Conservation (phyloP, 495 filamentous ascomycete genomes). For the Xanthoparmelia taractica region DNA sequence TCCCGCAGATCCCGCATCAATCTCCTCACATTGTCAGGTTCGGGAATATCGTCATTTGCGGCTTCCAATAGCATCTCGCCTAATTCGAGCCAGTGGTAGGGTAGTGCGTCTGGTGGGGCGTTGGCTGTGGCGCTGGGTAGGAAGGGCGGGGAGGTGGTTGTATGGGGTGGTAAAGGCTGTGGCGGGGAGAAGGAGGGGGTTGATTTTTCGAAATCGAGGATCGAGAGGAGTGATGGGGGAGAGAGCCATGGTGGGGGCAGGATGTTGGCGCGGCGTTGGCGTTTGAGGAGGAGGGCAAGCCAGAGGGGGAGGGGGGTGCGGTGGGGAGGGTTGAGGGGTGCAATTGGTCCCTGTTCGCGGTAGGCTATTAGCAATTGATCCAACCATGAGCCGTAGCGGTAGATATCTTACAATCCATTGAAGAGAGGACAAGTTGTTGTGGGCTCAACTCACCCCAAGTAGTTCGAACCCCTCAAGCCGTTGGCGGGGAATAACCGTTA, state of each 20-base stretch:
- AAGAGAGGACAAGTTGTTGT: slow-evolving; percentile 8
- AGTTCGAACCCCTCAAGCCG: slow-evolving; percentile 76
- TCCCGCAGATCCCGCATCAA: slow-evolving; percentile 78
- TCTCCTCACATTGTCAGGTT: slow-evolving; percentile 63
- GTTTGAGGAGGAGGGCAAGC: slow-evolving; percentile 95
- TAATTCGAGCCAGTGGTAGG: slow-evolving; percentile 91
- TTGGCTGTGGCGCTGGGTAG: slow-evolving; percentile 50
- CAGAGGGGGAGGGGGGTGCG: slow-evolving; percentile 78
- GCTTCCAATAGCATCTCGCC: slow-evolving; percentile 76
- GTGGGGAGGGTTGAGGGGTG: slow-evolving; percentile 69
- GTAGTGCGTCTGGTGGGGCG: slow-evolving; percentile 58
- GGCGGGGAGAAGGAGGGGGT: slow-evolving; percentile 65
- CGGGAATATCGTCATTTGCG: slow-evolving; percentile 76
- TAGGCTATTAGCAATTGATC: slow-evolving; percentile 9
- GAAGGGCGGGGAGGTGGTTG: slow-evolving; percentile 53
- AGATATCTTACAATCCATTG: slow-evolving; percentile 9
- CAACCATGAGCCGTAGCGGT: not conserved
- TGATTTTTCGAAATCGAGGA: slow-evolving; percentile 74
- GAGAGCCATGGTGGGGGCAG: slow-evolving; percentile 82
- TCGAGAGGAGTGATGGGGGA: slow-evolving; percentile 58
- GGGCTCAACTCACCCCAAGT: slow-evolving; percentile 58
- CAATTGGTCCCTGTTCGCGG: slow-evolving; percentile 60
- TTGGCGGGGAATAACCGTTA: slow-evolving; percentile 88
- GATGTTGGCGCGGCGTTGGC: slow-evolving; percentile 90
- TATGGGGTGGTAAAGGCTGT: slow-evolving; percentile 50